Evolutionary conservation across 176 grass and related monocot species (phyloP).

Genomic region (barley (Hordeum vulgare)): MorexV3_pseudomolecules_assembly NC_058523.1:448683815-448684314

Average conservation of each 20-base stretch:
- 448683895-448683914: background rate
- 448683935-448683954: slow-evolving; percentile 67
- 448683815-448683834: background rate
- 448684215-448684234: background rate
- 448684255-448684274: background rate
- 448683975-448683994: slow-evolving; percentile 26
- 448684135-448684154: slow-evolving; percentile 81
- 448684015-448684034: slow-evolving; percentile 30
- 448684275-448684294: slow-evolving; percentile 9
- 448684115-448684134: slow-evolving; percentile 91
- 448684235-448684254: background rate
- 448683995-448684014: slow-evolving; percentile 17
- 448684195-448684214: background rate
- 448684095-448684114: slow-evolving; percentile 53
- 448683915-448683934: slow-evolving; percentile 23
- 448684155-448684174: slow-evolving; percentile 64
- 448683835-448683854: background rate
- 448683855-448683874: background rate
- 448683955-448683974: slow-evolving; percentile 84
- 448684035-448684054: slow-evolving; percentile 40
- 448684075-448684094: slow-evolving; percentile 16
- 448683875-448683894: background rate
- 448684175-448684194: slow-evolving; percentile 52
- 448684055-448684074: slow-evolving; percentile 33
- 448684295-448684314: background rate